A percentile compares a stretch with the other conserved stretches of the same genome.
Conservation (phyloP, 768 basidiomycete species). For the Leccinum variicolor region DNA sequence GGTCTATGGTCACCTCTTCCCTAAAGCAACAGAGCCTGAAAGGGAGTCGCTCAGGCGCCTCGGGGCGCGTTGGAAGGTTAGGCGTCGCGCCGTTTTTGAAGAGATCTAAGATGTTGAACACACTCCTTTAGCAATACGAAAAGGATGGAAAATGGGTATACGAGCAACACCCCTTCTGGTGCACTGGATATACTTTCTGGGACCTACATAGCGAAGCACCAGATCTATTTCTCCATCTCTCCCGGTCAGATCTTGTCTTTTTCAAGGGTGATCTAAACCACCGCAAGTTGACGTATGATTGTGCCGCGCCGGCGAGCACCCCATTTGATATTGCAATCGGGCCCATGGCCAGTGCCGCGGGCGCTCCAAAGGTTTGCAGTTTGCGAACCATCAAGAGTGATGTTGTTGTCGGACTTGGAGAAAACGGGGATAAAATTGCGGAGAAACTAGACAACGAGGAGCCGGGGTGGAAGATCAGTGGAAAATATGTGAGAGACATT, state of each 20-base stretch:
- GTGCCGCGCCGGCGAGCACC: slow-evolving; percentile 80
- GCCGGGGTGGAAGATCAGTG: slow-evolving; percentile 95
- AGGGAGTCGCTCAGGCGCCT: slow-evolving; percentile 76
- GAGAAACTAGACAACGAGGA: slow-evolving; percentile 81
- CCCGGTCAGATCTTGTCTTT: slow-evolving; percentile 83
- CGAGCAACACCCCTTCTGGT: slow-evolving; percentile 94
- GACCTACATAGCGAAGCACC: slow-evolving; percentile 80
- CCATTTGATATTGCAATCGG: slow-evolving; percentile 91
- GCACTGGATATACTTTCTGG: slow-evolving; percentile 96
- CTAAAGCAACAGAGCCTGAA: slow-evolving; percentile 75
- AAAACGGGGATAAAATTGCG: slow-evolving; percentile 63
- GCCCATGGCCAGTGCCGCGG: slow-evolving; percentile 83
- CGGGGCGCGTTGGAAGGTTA: slow-evolving; percentile 87
- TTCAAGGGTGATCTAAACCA: slow-evolving; percentile 97
- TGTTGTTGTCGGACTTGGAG: slow-evolving; percentile 84
- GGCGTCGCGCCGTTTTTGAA: neutral
- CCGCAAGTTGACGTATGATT: slow-evolving; percentile 86
- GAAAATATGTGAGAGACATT: slow-evolving; percentile 78
- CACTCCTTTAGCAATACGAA: slow-evolving; percentile 69
- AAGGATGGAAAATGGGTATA: slow-evolving; percentile 92
- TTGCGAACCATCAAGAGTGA: slow-evolving; percentile 94
- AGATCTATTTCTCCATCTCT: slow-evolving; percentile 89
- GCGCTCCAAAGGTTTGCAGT: slow-evolving; percentile 83
- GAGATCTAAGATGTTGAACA: slow-evolving; percentile 3
- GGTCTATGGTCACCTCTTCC: slow-evolving; percentile 92